Base-by-base conservation (phyloP, 345 rosid species). In the Pugionium cornutum region DNA sequence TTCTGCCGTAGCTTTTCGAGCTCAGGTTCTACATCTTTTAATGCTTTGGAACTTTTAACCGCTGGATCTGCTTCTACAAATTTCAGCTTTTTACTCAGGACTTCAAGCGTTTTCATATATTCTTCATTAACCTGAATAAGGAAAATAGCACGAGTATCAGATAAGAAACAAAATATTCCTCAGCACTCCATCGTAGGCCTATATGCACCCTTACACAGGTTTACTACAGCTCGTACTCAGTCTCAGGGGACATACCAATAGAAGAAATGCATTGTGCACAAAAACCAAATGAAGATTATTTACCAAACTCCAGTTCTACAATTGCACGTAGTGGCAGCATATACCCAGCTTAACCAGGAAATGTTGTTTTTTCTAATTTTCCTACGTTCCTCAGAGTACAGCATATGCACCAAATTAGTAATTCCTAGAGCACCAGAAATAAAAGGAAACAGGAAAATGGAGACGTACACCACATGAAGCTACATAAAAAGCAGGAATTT, bases 11-110 rank as follows among this genome's bases (percentile, higher is more conserved):
- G 89, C 81, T 88, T 90, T 79, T 90, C 97, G 63, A 94, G 97
- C 81, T 94, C 99, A 18, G 96, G 99, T 55, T 88, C 91, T 67
- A 94, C 97, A 76, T 94, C 99, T 80, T 85, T 94, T 44, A 94
- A 82, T 44, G 97, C 95, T 79, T 88, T 90, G 54, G 99, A 85
- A 59, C 82, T 78, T 76, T 82, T 94, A 49, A 86, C 88, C 78
- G 82, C 82, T 25, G 78, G 77, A 82, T 94, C 97, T 63, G 70
- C 85, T 69, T 85, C 91, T 63, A 84, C 82, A 69, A 82, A 89
- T 81, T 88, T 90, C 78, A 94, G 77, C 81, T 94, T 94, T 87
- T 85, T 86, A 83, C 97, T 90, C 67, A 94, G 85, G 62, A 84
- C 83, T 78, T 90, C 96, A 42, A 94, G 89, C 48, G 84, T 86